Evolutionary conservation across 768 basidiomycete genomes (phyloP), one percentile per base, ranked within the genome.

Genomic region (Epithele typhae): DNA sequence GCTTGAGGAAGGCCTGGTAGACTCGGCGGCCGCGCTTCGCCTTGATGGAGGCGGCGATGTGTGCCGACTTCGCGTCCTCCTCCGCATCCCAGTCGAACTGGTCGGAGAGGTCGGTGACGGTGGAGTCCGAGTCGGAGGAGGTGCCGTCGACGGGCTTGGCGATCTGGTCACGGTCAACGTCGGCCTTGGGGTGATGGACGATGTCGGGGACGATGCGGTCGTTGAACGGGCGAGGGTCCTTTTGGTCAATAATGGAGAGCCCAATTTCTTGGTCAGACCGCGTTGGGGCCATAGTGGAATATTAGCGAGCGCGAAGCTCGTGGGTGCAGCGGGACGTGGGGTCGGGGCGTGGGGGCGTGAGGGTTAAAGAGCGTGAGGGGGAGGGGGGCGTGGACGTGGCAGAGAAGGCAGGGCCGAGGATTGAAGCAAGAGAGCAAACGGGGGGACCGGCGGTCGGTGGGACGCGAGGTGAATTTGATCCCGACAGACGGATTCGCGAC

Each of bases 61-160:
- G 53, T 40, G 42, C 46, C 25, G 52, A 63, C 40, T 57, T 49
- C 25, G 60, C 64, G 19, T 74, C 73, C 12, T 82, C 78, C 38
- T 78, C 80, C 42, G 80, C 75, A 45, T 86, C 82, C 84, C 84
- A 85, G 68, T 87, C 74, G 54, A 89, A 87, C 55, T 87, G 81
- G 58, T 86, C 84, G 9, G 75, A 77, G 3, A 78, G 73, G 53
- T 81, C 76, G 11, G 82, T 82, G 22, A 69, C 73, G n/a, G 78
- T 71, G 4, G 35, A 37, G 37, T 52, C 54, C 15, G 55, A 48
- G 45, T 50, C 49, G 7, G 55, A 37, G 27, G 27, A 14, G 27
- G 7, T 30, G 27, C 8, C 44, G n/a, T 49, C 38, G 25, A 23
- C 39, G 11, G 37, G 51, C n/a, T 60, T 54, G n/a, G 52, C 46